phyloP scores from a whole-genome alignment of 306 rosid genomes.

The Betula pendula region DNA sequence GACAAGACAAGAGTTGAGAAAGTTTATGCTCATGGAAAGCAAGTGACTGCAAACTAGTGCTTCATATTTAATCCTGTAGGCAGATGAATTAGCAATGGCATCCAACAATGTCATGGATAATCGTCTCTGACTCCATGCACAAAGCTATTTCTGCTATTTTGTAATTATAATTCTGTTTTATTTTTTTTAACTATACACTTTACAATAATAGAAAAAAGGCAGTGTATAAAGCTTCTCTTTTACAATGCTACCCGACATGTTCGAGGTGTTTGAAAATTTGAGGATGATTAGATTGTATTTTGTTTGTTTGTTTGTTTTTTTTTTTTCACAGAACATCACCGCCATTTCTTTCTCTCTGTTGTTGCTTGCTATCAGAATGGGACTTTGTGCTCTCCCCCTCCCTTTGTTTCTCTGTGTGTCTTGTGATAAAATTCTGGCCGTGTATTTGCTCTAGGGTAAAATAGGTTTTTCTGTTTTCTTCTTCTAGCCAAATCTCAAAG shows the following conservation, averaged over 20 bases:
- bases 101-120: not conserved
- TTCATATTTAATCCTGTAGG: conserved; percentile 2
- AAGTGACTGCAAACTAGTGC: conserved; percentile 18
- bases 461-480: too few species aligned
- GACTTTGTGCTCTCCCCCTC: not conserved
- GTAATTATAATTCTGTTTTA: not conserved
- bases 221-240: not conserved
- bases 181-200: not conserved
- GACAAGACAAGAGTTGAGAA: conserved; percentile 39
- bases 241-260: not conserved
- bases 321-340: not conserved
- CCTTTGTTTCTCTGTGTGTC: not conserved
- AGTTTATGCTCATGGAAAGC: conserved; percentile 22
- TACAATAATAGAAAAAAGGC: not conserved
- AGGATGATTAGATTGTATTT: not conserved
- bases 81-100: conserved; percentile 5
- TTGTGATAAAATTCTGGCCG: too few species aligned
- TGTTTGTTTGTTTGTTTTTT: not conserved
- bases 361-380: not conserved
- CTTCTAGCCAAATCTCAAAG: not conserved
- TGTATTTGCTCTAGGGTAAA: too few species aligned
- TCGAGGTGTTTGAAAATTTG: conserved; percentile 6
- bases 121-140: not conserved
- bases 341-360: not conserved
- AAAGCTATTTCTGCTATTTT: not conserved